phyloP scores from a whole-genome alignment of 495 filamentous ascomycete species.

The Penicillium odoratum region DNA sequence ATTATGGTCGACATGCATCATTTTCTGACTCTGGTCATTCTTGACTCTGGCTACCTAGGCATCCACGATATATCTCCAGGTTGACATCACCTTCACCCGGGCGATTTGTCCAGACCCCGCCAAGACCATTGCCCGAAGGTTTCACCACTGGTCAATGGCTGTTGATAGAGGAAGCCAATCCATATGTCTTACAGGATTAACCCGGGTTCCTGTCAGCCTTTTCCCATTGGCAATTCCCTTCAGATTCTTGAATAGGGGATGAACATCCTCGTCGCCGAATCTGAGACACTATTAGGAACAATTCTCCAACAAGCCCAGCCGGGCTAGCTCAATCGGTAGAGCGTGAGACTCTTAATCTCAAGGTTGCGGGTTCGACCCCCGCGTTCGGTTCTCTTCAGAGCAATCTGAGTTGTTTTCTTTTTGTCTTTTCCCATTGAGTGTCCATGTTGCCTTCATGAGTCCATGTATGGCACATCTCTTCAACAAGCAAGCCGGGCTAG shows the following conservation, averaged over 20 bases:
- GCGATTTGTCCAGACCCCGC: not conserved
- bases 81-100: not conserved
- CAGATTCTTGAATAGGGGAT: not conserved
- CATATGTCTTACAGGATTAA: not conserved
- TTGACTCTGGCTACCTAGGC: not conserved
- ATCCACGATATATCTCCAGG: not conserved
- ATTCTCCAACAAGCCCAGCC: slow-evolving; percentile 32
- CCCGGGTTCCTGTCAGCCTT: not conserved
- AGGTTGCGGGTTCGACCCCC: slow-evolving; percentile 61
- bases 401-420: not conserved
- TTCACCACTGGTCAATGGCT: not conserved
- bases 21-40: not conserved
- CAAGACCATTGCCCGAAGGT: not conserved
- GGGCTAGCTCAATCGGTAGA: slow-evolving; percentile 62
- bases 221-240: not conserved
- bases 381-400: slow-evolving; percentile 47
- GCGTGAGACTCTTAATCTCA: slow-evolving; percentile 64
- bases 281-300: not conserved
- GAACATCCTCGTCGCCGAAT: not conserved
- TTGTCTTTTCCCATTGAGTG: not conserved
- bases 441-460: not conserved
- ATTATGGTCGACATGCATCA: not conserved
- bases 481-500: slow-evolving; percentile 49
- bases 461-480: not conserved
- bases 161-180: not conserved